Evolutionary conservation across 2,329 filamentous ascomycete genomes (phyloP).

Genomic region (Botryotinia narcissicola): DNA sequence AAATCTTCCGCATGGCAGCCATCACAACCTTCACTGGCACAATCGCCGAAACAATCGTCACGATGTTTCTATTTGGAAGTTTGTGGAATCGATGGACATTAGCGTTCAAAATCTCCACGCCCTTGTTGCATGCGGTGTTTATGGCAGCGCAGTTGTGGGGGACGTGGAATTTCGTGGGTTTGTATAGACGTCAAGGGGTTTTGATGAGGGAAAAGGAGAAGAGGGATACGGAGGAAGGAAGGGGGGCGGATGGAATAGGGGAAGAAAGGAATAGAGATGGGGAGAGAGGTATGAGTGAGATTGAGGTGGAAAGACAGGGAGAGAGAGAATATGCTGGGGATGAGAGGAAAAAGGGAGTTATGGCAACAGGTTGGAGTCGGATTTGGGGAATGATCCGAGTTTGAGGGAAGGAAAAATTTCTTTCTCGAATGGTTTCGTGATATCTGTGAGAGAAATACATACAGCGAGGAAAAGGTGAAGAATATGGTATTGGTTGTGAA

Average conservation of each 20-base stretch:
- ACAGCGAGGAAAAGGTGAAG: background rate
- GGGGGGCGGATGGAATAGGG: background rate
- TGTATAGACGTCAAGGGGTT: background rate
- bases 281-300: background rate
- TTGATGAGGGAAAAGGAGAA: background rate
- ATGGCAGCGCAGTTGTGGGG: slow-evolving; percentile 45
- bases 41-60: slow-evolving; percentile 43
- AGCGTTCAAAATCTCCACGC: slow-evolving; percentile 45
- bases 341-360: background rate
- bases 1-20: slow-evolving; percentile 41
- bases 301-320: background rate
- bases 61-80: slow-evolving; percentile 46
- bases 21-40: slow-evolving; percentile 43
- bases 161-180: slow-evolving; percentile 39
- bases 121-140: slow-evolving; percentile 45
- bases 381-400: background rate
- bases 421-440: background rate
- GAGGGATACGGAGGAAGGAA: background rate
- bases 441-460: background rate
- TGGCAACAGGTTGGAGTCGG: background rate
- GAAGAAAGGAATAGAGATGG: background rate
- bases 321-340: background rate
- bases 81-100: slow-evolving; percentile 45
- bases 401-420: background rate
- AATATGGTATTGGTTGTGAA: background rate